Evolutionary conservation across 2,329 filamentous ascomycete species (phyloP).

Genomic region (Xylaria hypoxylon): DNA sequence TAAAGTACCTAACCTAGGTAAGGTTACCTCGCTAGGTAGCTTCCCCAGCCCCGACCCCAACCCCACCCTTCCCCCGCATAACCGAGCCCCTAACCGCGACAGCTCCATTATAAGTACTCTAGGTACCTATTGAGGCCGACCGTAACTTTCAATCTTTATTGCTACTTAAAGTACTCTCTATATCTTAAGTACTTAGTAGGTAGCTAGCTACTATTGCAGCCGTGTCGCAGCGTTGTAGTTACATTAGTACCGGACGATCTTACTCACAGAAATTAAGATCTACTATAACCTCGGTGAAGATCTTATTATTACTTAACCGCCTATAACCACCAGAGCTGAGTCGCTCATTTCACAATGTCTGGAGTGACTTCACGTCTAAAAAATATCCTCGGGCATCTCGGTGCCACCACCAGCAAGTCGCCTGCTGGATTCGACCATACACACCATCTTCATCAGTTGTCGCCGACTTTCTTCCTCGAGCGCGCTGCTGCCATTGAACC

Average conservation of each 20-base stretch:
- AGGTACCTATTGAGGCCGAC: no score
- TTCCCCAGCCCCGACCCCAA: no score
- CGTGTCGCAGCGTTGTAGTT: neutral
- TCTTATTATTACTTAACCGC: neutral
- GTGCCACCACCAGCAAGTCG: conserved; percentile 51
- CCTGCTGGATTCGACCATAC: conserved; percentile 59
- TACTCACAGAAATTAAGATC: neutral
- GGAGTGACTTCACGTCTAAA: conserved; percentile 70
- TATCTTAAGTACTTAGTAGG: neutral
- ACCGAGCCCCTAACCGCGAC: no score
- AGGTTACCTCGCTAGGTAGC: no score
- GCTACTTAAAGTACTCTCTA: neutral
- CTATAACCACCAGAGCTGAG: neutral
- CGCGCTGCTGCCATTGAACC: conserved; percentile 91
- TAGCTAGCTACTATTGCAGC: no score
- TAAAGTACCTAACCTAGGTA: no score
- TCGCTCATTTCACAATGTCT: conserved; percentile 64
- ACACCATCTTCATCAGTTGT: conserved; percentile 79
- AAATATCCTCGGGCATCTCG: conserved; percentile 66
- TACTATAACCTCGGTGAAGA: neutral
- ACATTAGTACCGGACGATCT: neutral
- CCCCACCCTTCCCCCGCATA: no score
- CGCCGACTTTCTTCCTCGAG: conserved; percentile 87
- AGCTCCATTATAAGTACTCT: no score
- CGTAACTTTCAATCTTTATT: neutral